Evolutionary conservation across 2,329 filamentous ascomycete species (phyloP).

Genomic region (Aureobasidium pullulans): DNA sequence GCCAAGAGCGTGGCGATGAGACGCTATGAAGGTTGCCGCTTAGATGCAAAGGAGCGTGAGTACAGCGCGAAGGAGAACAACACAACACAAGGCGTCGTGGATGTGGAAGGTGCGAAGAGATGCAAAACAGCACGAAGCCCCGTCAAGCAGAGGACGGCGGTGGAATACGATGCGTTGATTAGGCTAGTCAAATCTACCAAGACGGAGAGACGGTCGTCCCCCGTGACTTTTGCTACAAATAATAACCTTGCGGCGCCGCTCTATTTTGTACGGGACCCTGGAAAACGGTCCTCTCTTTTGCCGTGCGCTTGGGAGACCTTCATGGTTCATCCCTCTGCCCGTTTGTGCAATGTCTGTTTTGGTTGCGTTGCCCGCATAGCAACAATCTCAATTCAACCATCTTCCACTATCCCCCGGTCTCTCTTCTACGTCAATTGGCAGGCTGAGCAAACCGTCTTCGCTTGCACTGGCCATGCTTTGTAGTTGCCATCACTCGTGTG

Average conservation of each 20-base stretch:
- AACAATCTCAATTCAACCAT: background rate
- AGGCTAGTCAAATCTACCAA: constrained; percentile 10
- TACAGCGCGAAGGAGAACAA: background rate
- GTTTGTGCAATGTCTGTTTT: constrained; percentile 8
- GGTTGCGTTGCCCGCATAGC: background rate
- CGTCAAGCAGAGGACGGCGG: background rate
- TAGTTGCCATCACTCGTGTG: background rate
- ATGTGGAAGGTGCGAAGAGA: background rate
- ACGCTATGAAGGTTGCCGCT: background rate
- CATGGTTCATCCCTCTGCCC: background rate
- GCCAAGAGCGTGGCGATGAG: constrained; percentile 10
- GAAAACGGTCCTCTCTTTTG: background rate
- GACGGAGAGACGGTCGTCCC: background rate
- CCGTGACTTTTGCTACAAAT: background rate
- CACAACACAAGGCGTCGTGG: background rate
- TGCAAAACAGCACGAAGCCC: background rate
- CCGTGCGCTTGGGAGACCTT: background rate
- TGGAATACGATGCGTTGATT: constrained; percentile 10
- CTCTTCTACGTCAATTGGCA: background rate
- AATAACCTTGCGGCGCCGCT: background rate
- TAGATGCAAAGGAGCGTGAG: constrained; percentile 1
- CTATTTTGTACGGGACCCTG: background rate
- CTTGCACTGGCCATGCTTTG: background rate
- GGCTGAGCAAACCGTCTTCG: background rate
- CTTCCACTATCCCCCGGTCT: background rate